Evolutionary conservation across 2,329 filamentous ascomycete species (phyloP).

Genomic region (Coniochaeta sp.): DNA sequence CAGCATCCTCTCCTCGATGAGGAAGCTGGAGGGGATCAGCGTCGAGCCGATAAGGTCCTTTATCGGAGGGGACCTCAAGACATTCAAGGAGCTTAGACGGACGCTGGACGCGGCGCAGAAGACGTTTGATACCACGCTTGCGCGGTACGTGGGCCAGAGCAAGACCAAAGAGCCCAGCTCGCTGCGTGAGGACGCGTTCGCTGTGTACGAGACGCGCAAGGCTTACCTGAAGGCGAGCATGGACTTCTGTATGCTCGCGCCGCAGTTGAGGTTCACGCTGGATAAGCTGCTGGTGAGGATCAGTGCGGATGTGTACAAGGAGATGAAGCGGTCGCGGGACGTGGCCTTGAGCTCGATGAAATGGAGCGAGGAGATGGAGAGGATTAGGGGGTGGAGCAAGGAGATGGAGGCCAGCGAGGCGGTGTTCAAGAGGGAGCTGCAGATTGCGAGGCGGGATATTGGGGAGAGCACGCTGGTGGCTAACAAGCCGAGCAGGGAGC

Average conservation of each 20-base stretch:
- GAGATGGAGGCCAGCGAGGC: slow-evolving; percentile 90
- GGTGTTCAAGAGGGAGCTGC: slow-evolving; percentile 73
- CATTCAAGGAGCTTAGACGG: slow-evolving; percentile 78
- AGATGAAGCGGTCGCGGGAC: slow-evolving; percentile 66
- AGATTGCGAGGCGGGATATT: slow-evolving; percentile 71
- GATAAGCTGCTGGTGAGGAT: slow-evolving; percentile 82
- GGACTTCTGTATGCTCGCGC: slow-evolving; percentile 85
- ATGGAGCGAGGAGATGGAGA: slow-evolving; percentile 76
- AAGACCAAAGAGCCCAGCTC: slow-evolving; percentile 92
- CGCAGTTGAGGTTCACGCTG: slow-evolving; percentile 74
- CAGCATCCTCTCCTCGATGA: slow-evolving; percentile 64
- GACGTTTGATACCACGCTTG: slow-evolving; percentile 71
- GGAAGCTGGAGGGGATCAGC: slow-evolving; percentile 67
- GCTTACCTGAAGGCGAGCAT: slow-evolving; percentile 85
- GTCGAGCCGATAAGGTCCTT: slow-evolving; percentile 78
- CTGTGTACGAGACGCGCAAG: slow-evolving; percentile 86
- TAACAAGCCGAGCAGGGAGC: slow-evolving; percentile 76
- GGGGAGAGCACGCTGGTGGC: slow-evolving; percentile 66
- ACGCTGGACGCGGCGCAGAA: slow-evolving; percentile 74
- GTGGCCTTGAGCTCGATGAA: slow-evolving; percentile 55
- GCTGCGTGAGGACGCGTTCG: slow-evolving; percentile 89
- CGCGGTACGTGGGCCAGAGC: slow-evolving; percentile 74
- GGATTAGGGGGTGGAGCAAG: slow-evolving; percentile 84
- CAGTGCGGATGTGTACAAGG: slow-evolving; percentile 80
- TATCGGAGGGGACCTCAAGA: slow-evolving; percentile 68